Conservation (phyloP, 352 stramenopile genomes). For the Pythium diclinum region DNA sequence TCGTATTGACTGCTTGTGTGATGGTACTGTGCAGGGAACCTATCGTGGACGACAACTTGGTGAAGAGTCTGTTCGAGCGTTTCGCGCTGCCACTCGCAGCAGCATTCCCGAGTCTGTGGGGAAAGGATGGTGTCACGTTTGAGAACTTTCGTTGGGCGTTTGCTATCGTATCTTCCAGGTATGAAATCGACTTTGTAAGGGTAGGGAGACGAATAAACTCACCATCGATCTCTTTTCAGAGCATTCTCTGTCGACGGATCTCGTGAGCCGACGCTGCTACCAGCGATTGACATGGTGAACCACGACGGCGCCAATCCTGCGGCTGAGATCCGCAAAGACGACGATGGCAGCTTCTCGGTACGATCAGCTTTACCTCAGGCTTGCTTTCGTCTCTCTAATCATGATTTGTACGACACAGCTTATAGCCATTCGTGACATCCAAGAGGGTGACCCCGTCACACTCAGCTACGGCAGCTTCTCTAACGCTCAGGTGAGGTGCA, state of each 20-base stretch:
- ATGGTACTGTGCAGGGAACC: slow-evolving; percentile 28
- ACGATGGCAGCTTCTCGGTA: slow-evolving; percentile 48
- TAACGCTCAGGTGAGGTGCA: slow-evolving; percentile 55
- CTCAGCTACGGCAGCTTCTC: slow-evolving; percentile 74
- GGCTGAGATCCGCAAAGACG: slow-evolving; percentile 47
- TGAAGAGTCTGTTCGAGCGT: slow-evolving; percentile 44
- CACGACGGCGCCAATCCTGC: slow-evolving; percentile 40
- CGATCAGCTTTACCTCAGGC: background rate
- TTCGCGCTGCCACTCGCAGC: slow-evolving; percentile 35
- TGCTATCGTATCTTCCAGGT: slow-evolving; percentile 66
- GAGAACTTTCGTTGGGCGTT: slow-evolving; percentile 65
- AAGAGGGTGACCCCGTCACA: slow-evolving; percentile 45
- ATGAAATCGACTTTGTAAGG: background rate
- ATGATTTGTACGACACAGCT: slow-evolving; percentile 29
- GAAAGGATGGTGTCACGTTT: slow-evolving; percentile 29
- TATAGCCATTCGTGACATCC: slow-evolving; percentile 40
- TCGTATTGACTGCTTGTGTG: background rate
- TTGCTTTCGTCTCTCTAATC: background rate
- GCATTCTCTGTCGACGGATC: slow-evolving; percentile 27
- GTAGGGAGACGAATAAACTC: background rate
- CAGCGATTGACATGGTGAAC: slow-evolving; percentile 82
- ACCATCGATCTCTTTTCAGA: slow-evolving; percentile 20
- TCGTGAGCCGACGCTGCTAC: slow-evolving; percentile 55
- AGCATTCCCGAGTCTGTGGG: slow-evolving; percentile 45
- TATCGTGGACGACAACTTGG: slow-evolving; percentile 54